Base-by-base conservation (phyloP, 257 asterid genomes). In the Solanum rostratum region DNA sequence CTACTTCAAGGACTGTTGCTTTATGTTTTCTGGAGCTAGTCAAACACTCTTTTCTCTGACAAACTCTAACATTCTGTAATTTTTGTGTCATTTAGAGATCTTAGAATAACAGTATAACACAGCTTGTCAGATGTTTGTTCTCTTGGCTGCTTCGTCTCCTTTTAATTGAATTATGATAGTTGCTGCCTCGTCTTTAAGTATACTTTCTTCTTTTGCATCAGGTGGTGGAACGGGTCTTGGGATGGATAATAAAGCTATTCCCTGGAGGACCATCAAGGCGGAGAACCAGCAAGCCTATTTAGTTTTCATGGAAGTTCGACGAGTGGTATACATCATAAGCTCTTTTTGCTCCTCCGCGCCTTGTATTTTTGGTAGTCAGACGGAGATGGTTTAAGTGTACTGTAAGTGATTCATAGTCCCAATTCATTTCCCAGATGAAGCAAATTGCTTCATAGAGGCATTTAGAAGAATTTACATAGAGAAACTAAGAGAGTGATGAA, bases 221-320 rank as follows among this genome's bases (percentile, higher is more conserved):
- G 99, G 98, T 96, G 90, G 99, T 96, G 24, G 98, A 96, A 79
- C 93, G 97, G 88, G 97, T 96, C 52, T 92, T 96, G 84, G 98
- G 98, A 73, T 96, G 99, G 99, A 95, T 96, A 85, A 93, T 96
- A 95, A 95, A 92, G 90, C 98, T 96, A 63, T 96, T 96, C 84
- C 99, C 98, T 24, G 98, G 99, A 82, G 98, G 98, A 63, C 94
- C 99, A 86, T 89, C 99, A 69, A 91, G 92, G 85, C 90, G 93
- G 84, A 90, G 95, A 80, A 90, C 90, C 41, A 89, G 94, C 94
- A 96, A 92, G 90, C 97, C 91, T 86, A 92, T 91, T 63, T 95
- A 91, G 92, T 85, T 82, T 84, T 53, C 29, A 18, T 2, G 71
- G 49, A 55, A 68, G 49, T 49, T 50, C 63, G 9, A 78, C 18